A percentile compares a stretch with the other conserved stretches of the same genome.
These are phyloP conservation scores for Trichoderma koningii DNA, from an alignment of 2,329 filamentous ascomycete genomes.

Conservation along the genomic window DNA sequence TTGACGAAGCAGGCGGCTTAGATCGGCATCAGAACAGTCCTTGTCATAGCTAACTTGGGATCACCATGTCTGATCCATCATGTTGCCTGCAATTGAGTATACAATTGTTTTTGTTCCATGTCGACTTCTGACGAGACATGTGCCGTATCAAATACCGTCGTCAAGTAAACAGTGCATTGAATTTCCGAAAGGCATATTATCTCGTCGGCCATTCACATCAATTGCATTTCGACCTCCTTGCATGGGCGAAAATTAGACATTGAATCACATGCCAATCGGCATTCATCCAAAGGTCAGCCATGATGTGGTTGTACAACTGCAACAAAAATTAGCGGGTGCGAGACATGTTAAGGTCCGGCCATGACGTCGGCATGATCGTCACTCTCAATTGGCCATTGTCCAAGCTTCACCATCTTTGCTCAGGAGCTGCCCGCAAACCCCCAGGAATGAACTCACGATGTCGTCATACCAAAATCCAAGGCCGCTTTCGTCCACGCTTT, in stretches of 20 bases:
- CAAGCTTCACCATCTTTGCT: neutral
- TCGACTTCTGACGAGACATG: neutral
- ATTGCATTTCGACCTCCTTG: neutral
- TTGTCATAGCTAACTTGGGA: neutral
- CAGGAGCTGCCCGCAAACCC: neutral
- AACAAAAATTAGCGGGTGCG: neutral
- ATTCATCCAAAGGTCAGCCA: neutral
- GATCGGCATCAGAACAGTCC: neutral
- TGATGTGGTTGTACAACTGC: neutral
- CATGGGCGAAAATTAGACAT: neutral
- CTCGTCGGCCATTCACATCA: too few species aligned
- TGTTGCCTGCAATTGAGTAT: neutral
- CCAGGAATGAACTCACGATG: slow-evolving; percentile 17
- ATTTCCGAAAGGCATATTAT: too few species aligned
- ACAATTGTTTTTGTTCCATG: neutral
- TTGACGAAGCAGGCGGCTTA: slow-evolving; percentile 1
- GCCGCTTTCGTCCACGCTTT: neutral
- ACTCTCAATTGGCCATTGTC: neutral
- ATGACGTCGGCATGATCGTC: slow-evolving; percentile 20
- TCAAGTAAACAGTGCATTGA: too few species aligned
- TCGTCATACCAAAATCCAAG: slow-evolving; percentile 5
- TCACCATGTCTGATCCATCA: neutral
- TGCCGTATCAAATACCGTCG: too few species aligned
- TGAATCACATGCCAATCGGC: neutral
- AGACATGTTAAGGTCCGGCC: neutral